These are phyloP conservation scores for Phytophthora sansomeana DNA, from an alignment of 352 stramenopile genomes.

Conservation along the genomic window DNA sequence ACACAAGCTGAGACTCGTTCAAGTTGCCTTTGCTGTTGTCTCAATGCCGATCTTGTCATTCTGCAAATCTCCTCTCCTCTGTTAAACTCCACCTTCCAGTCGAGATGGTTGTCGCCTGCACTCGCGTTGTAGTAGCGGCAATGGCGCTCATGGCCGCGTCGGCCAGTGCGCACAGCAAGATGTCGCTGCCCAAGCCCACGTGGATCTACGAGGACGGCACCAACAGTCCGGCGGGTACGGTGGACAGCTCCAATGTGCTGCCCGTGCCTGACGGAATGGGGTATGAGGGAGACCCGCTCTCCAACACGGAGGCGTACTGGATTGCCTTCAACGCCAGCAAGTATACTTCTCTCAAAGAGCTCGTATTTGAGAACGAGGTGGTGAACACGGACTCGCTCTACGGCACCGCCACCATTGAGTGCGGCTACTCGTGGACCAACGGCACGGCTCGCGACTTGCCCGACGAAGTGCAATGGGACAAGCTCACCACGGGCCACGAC, in stretches of 20 bases:
- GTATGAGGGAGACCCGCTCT: slow-evolving; percentile 37
- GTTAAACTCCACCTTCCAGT: slow-evolving; percentile 12
- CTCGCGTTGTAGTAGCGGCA: slow-evolving; percentile 7
- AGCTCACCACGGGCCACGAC: slow-evolving; percentile 45
- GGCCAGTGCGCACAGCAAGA: slow-evolving; percentile 39
- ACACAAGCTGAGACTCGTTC: slow-evolving; percentile 7
- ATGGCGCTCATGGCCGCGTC: slow-evolving; percentile 22
- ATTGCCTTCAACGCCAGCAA: slow-evolving; percentile 46
- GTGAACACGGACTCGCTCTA: slow-evolving; percentile 46
- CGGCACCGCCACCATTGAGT: slow-evolving; percentile 44
- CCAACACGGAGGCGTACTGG: slow-evolving; percentile 44
- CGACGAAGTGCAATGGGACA: slow-evolving; percentile 49
- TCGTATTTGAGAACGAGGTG: slow-evolving; percentile 39
- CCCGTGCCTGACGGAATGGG: slow-evolving; percentile 33
- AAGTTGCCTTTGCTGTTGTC: background rate
- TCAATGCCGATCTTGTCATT: slow-evolving; percentile 14
- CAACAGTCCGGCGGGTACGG: slow-evolving; percentile 34
- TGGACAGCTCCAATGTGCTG: slow-evolving; percentile 41
- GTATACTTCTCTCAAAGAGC: slow-evolving; percentile 61
- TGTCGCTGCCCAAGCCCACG: slow-evolving; percentile 41
- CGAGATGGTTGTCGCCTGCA: slow-evolving; percentile 19
- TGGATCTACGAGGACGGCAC: slow-evolving; percentile 38
- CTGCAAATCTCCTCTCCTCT: slow-evolving; percentile 16
- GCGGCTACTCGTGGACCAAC: slow-evolving; percentile 47
- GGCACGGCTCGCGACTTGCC: slow-evolving; percentile 43